Evolutionary conservation across 164 flowering plant genomes (phyloP).

Genomic region (Litsea cubeba): DNA sequence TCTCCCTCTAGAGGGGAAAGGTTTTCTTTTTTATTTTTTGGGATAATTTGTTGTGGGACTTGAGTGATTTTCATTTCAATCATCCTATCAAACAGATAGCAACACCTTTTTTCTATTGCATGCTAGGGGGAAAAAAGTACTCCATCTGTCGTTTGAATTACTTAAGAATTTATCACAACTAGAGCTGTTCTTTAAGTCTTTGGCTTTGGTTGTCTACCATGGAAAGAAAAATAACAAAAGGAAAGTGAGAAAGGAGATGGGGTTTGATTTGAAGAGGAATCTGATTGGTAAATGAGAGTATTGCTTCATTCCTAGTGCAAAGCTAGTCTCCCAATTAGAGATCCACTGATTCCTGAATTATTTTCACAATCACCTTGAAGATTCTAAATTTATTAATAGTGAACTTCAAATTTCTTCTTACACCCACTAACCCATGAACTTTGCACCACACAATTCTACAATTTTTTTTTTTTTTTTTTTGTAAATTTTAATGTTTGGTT

Average conservation of each 20-base stretch:
- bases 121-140: neutral
- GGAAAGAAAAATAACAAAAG: neutral
- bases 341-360: neutral
- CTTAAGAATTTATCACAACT: neutral
- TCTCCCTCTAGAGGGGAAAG: neutral
- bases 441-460: no score
- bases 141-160: neutral
- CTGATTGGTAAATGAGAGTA: neutral
- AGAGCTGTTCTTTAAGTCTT: neutral
- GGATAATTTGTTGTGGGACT: neutral
- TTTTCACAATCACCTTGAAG: neutral
- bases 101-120: neutral
- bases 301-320: neutral
- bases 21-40: no score
- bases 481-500: neutral
- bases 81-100: neutral
- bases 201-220: neutral
- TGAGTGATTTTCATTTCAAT: neutral
- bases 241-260: conserved; percentile 2
- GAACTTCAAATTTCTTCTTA: neutral
- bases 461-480: no score
- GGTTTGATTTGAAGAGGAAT: neutral
- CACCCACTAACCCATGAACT: neutral
- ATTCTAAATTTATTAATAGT: no score
- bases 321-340: neutral